Conservation (phyloP, 306 rosid genomes). For the Trichosanthes cucumerina region DNA sequence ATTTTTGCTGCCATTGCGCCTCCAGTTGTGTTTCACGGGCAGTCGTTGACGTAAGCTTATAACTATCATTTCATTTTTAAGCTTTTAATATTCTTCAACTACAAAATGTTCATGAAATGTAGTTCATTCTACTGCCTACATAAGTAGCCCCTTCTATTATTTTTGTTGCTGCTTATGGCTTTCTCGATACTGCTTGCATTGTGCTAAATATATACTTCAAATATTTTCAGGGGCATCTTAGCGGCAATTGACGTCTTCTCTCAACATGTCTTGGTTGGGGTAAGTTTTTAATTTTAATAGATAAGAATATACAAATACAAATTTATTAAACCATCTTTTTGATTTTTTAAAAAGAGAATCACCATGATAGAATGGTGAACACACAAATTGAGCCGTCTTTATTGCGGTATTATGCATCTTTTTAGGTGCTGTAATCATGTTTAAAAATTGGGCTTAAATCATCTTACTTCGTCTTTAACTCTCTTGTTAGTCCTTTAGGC, state of each 20-base stretch:
- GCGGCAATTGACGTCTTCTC: conserved; percentile 86
- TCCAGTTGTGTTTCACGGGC: conserved; percentile 88
- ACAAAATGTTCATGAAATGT: not conserved
- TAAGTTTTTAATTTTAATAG: conserved; percentile 32
- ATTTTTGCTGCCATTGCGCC: conserved; percentile 95
- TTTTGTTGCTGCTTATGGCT: not conserved
- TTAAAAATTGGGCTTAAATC: not conserved
- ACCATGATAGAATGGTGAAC: not conserved
- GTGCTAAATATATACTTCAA: not conserved
- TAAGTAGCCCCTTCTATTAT: not conserved
- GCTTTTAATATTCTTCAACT: not conserved
- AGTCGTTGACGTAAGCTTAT: conserved; percentile 80
- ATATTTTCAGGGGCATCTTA: conserved; percentile 76
- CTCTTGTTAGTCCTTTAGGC: not conserved
- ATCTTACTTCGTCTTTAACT: not conserved
- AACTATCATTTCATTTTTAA: not conserved
- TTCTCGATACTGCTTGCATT: not conserved
- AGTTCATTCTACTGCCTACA: not conserved
- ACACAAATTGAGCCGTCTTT: not conserved
- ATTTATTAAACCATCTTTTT: not conserved
- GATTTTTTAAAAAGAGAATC: not conserved
- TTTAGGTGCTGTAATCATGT: not conserved
- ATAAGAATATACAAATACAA: not conserved
- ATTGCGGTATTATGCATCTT: not conserved
- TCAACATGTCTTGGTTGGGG: conserved; percentile 77